Evolutionary conservation across 176 grass and related monocot species (phyloP), one percentile per base, ranked within the genome.

Genomic region (Oryza glaberrima): DNA sequence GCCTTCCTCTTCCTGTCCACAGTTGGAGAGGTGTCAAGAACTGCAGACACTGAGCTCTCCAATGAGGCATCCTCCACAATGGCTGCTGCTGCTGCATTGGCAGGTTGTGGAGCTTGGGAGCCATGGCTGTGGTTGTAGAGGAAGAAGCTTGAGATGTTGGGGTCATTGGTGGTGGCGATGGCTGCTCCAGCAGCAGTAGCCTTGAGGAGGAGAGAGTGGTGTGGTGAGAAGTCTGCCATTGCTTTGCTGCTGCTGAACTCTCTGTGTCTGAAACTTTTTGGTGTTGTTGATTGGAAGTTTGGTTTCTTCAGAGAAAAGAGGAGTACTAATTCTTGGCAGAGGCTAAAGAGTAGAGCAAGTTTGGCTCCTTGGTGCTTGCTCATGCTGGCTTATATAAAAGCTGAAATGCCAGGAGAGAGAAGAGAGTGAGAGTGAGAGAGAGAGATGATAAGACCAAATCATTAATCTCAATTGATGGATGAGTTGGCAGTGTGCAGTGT

Each of bases 1-100:
- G 69, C 41, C 79, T 96, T 96, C 83, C 94, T 93, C 84, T 96
- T 96, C 82, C 79, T 89, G 66, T 91, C 91, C 80, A 69, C 68
- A 82, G 91, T 89, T 41, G 76, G 85, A 41, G 81, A 80, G 49
- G 71, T 85, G 22, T 87, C 89, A 71, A 91, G 70, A 80, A 91
- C 85, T 25, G 76, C 89, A 60, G 89, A 88, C 5, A 63, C 58
- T 63, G 89, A 88, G 77, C 81, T 88, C 65, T 88, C 84, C 43
- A 83, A 41, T 11, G 84, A 87, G 51, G 84, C 84, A 47, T 90
- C 85, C 10, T 84, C 77, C 1, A 67, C 85, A 76, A 84, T 83
- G 47, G 40, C 70, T 48, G 46, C 10, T 12, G 43, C 34, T 60
- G 73, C 22, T 32, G 73, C 74, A 60, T 78, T 86, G n/a, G 36